Conservation (phyloP, 2,329 filamentous ascomycete species). For the Bipolaris gigantea region DNA sequence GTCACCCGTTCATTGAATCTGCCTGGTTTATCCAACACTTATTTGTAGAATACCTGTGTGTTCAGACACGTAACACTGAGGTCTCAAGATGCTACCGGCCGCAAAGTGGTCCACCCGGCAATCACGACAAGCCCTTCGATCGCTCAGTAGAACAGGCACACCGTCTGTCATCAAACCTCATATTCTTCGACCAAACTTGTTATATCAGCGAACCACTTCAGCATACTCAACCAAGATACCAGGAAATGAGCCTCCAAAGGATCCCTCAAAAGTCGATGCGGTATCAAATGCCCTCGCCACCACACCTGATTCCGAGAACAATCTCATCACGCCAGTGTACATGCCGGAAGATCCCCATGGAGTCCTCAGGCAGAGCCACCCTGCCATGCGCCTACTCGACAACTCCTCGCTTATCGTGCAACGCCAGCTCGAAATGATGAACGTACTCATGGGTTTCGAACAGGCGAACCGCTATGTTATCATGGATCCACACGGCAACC, state of each 20-base stretch:
- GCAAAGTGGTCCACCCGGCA: conserved; percentile 34
- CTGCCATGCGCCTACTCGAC: conserved; percentile 59
- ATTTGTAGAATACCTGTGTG: not conserved
- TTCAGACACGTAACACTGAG: not conserved
- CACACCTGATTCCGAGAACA: conserved; percentile 48
- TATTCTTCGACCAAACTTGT: conserved; percentile 26
- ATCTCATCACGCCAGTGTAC: conserved; percentile 61
- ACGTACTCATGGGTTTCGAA: conserved; percentile 66
- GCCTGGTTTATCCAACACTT: conserved; percentile 1
- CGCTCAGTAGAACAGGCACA: conserved; percentile 27
- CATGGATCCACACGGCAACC: conserved; percentile 64
- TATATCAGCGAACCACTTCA: conserved; percentile 13
- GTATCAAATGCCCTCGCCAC: conserved; percentile 51
- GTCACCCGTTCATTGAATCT: not conserved
- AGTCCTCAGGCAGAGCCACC: conserved; percentile 61
- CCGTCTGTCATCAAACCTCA: conserved; percentile 25
- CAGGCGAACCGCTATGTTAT: conserved; percentile 69
- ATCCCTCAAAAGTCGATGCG: conserved; percentile 43
- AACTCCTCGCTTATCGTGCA: conserved; percentile 66
- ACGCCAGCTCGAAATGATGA: conserved; percentile 67
- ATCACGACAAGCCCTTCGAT: conserved; percentile 27
- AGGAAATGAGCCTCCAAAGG: conserved; percentile 14
- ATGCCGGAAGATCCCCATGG: conserved; percentile 63
- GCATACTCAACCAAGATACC: conserved; percentile 16
- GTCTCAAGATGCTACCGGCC: conserved; percentile 29